phyloP scores from a whole-genome alignment of 1,139 yeast species.

The Taiozyma onychis region DNA sequence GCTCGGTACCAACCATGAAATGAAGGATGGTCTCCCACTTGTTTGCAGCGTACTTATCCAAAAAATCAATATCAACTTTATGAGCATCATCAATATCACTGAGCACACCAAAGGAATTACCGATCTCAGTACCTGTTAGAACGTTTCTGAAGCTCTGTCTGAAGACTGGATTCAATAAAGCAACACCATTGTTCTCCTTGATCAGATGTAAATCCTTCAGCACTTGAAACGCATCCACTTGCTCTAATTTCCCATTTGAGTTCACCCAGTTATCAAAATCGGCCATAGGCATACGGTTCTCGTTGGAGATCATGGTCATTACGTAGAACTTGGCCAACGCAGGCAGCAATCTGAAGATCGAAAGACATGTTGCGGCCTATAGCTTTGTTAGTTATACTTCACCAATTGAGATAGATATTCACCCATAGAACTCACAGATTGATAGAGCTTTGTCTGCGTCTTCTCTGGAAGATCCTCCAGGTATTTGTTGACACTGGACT shows the following conservation, averaged over 20 bases:
- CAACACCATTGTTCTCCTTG: slow-evolving; percentile 55
- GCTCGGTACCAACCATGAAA: slow-evolving; percentile 93
- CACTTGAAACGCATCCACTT: slow-evolving; percentile 75
- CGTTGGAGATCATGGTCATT: slow-evolving; percentile 82
- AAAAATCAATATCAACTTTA: slow-evolving; percentile 53
- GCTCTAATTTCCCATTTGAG: slow-evolving; percentile 38
- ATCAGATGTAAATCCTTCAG: slow-evolving; percentile 72
- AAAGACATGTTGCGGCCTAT: slow-evolving; percentile 85
- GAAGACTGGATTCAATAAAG: slow-evolving; percentile 68
- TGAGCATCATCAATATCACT: slow-evolving; percentile 43
- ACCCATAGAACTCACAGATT: slow-evolving; percentile 30
- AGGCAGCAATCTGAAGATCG: slow-evolving; percentile 83
- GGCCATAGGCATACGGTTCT: slow-evolving; percentile 51
- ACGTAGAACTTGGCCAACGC: slow-evolving; percentile 84
- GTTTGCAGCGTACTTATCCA: slow-evolving; percentile 75
- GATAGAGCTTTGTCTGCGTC: slow-evolving; percentile 73
- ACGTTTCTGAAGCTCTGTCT: slow-evolving; percentile 75
- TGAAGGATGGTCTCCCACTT: slow-evolving; percentile 96
- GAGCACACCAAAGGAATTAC: slow-evolving; percentile 51
- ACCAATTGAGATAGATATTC: slow-evolving; percentile 6
- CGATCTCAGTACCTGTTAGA: slow-evolving; percentile 62
- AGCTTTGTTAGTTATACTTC: slow-evolving; percentile 21
- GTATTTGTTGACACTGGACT: slow-evolving; percentile 81
- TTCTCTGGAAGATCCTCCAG: slow-evolving; percentile 83
- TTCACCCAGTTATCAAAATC: slow-evolving; percentile 78